Percentiles rank a stretch among this genome's conserved stretches.
phyloP scores from a whole-genome alignment of 2,329 filamentous ascomycete species.

The Sporothrix phasma region DNA sequence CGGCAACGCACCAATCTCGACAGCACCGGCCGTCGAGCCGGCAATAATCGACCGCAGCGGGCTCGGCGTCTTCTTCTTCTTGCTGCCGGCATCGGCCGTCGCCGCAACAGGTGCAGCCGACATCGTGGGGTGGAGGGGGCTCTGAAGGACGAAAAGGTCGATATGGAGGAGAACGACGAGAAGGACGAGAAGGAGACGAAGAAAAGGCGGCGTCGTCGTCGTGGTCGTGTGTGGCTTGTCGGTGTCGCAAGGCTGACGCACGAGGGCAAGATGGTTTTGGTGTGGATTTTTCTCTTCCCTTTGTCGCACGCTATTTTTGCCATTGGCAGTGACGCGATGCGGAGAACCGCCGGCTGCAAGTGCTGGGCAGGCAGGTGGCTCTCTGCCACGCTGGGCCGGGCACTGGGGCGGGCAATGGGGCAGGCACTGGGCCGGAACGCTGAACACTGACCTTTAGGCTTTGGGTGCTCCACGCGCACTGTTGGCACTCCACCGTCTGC shows the following conservation, averaged over 20 bases:
- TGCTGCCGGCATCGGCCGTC: slow-evolving; percentile 12
- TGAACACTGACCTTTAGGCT: too few species aligned
- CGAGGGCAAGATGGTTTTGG: not conserved
- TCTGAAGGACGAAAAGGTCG: not conserved
- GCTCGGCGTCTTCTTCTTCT: slow-evolving; percentile 51
- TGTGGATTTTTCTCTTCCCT: not conserved
- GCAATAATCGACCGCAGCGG: slow-evolving; percentile 82
- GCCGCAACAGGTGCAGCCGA: not conserved
- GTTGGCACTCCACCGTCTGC: slow-evolving; percentile 39
- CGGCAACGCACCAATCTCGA: slow-evolving; percentile 66
- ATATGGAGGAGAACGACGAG: not conserved
- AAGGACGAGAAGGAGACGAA: not conserved
- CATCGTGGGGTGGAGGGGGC: not conserved
- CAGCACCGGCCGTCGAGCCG: slow-evolving; percentile 83
- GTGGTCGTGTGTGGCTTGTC: not conserved
- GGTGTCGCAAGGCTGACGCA: not conserved
- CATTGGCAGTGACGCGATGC: slow-evolving; percentile 1
- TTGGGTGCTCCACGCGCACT: not conserved
- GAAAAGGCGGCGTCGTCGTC: too few species aligned
- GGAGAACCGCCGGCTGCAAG: not conserved
- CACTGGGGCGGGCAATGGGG: too few species aligned
- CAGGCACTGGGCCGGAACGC: too few species aligned
- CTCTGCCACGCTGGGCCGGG: too few species aligned
- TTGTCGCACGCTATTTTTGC: not conserved
- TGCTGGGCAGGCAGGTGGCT: too few species aligned